Evolutionary conservation across 768 basidiomycete species (phyloP).

Genomic region (Naganishia kalamii): DNA sequence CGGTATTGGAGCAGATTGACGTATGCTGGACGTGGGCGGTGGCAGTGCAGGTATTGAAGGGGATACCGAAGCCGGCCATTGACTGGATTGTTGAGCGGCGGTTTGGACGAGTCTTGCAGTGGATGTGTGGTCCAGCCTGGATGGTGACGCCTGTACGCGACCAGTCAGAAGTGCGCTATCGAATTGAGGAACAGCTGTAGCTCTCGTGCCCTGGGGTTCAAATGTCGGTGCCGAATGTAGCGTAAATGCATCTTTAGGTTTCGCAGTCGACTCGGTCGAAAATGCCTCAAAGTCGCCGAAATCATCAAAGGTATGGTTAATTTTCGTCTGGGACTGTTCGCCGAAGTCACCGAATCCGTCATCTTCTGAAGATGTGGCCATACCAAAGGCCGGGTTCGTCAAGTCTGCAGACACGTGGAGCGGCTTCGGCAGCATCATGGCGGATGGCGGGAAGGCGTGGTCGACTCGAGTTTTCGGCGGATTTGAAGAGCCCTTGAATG

Average conservation of each 20-base stretch:
- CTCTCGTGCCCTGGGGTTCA: background rate
- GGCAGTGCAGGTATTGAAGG: conserved; percentile 11
- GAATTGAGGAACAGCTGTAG: background rate
- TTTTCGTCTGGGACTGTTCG: conserved; percentile 23
- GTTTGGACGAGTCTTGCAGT: conserved; percentile 8
- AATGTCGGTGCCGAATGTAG: background rate
- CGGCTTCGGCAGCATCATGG: conserved; percentile 45
- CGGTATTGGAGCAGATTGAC: background rate
- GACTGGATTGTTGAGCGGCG: background rate
- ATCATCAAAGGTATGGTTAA: conserved; percentile 42
- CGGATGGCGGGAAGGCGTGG: conserved; percentile 43
- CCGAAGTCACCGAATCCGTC: conserved; percentile 43
- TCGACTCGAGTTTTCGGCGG: conserved; percentile 21
- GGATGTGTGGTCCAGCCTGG: background rate
- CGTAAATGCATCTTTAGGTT: background rate
- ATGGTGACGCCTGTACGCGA: background rate
- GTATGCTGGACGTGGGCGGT: background rate
- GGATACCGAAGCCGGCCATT: conserved; percentile 23
- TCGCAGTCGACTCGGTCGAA: conserved; percentile 31
- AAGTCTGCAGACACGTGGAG: background rate
- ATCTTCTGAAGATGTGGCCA: conserved; percentile 32
- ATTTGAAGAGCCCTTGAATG: background rate
- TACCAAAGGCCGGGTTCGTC: conserved; percentile 6
- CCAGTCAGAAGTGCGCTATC: background rate
- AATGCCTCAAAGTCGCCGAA: conserved; percentile 46